phyloP scores from a whole-genome alignment of 768 basidiomycete genomes.

The Psilocybe tampanensis region DNA sequence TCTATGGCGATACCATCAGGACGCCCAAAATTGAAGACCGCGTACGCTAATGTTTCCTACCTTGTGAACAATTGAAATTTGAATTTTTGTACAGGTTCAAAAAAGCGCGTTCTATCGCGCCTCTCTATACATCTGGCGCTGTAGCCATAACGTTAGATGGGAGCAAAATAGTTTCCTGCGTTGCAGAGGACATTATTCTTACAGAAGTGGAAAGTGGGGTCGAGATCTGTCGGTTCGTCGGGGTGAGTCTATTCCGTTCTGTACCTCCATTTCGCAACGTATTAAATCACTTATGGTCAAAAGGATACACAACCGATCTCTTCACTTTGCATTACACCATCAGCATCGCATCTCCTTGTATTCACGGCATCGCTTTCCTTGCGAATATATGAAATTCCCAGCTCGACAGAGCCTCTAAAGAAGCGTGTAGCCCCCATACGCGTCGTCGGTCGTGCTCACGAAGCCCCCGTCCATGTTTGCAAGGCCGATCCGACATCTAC shows the following conservation, averaged over 20 bases:
- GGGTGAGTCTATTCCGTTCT: slow-evolving; percentile 54
- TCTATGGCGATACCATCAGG: slow-evolving; percentile 35
- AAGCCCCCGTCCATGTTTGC: slow-evolving; percentile 92
- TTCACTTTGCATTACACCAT: slow-evolving; percentile 80
- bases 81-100: slow-evolving; percentile 59
- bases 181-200: slow-evolving; percentile 82
- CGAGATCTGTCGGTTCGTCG: slow-evolving; percentile 79
- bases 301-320: slow-evolving; percentile 88
- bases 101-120: slow-evolving; percentile 70
- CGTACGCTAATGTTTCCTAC: slow-evolving; percentile 37
- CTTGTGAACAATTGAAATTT: background rate
- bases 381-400: slow-evolving; percentile 81
- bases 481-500: slow-evolving; percentile 83
- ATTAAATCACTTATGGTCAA: slow-evolving; percentile 2
- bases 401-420: slow-evolving; percentile 37
- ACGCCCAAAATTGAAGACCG: slow-evolving; percentile 59
- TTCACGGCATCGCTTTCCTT: slow-evolving; percentile 84
- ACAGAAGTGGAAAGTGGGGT: slow-evolving; percentile 78
- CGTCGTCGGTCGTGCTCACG: slow-evolving; percentile 82
- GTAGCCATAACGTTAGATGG: slow-evolving; percentile 82
- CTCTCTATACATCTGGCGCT: slow-evolving; percentile 89
- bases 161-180: slow-evolving; percentile 77
- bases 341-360: slow-evolving; percentile 71
- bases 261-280: background rate
- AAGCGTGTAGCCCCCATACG: slow-evolving; percentile 70